phyloP scores from a whole-genome alignment of 352 stramenopile genomes.

The Pythium aristosporum region DNA sequence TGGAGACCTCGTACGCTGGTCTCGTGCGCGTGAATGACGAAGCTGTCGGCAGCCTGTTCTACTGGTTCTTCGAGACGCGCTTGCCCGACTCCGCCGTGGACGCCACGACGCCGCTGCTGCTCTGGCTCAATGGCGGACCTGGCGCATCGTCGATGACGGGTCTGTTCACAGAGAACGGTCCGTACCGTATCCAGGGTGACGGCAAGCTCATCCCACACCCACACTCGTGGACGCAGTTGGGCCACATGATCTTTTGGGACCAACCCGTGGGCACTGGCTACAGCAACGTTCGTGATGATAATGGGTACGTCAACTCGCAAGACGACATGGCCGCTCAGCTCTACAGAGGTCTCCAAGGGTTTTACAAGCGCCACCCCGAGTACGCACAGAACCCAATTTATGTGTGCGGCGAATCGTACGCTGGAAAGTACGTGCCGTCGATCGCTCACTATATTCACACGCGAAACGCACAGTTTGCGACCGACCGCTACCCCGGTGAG shows the following conservation, averaged over 20 bases:
- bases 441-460: slow-evolving; percentile 94
- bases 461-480: slow-evolving; percentile 57
- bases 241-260: slow-evolving; percentile 86
- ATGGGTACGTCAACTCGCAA: slow-evolving; percentile 69
- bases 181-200: slow-evolving; percentile 66
- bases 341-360: slow-evolving; percentile 90
- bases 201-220: slow-evolving; percentile 68
- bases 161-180: slow-evolving; percentile 74
- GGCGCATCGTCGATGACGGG: slow-evolving; percentile 80
- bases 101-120: slow-evolving; percentile 54
- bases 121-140: slow-evolving; percentile 83
- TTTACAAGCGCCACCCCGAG: slow-evolving; percentile 87
- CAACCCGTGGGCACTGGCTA: slow-evolving; percentile 82
- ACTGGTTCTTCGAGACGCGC: slow-evolving; percentile 86
- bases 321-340: slow-evolving; percentile 83
- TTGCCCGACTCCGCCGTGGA: slow-evolving; percentile 16
- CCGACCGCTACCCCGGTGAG: slow-evolving; percentile 29
- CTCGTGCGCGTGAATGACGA: slow-evolving; percentile 59
- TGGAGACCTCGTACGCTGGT: slow-evolving; percentile 78
- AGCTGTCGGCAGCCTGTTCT: slow-evolving; percentile 69
- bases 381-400: slow-evolving; percentile 65
- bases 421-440: slow-evolving; percentile 95
- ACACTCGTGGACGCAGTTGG: slow-evolving; percentile 72
- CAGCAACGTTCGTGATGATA: slow-evolving; percentile 65
- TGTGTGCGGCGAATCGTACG: slow-evolving; percentile 93